Base-by-base conservation (phyloP, 805 yeast species). In the Nakazawaea holstii region DNA sequence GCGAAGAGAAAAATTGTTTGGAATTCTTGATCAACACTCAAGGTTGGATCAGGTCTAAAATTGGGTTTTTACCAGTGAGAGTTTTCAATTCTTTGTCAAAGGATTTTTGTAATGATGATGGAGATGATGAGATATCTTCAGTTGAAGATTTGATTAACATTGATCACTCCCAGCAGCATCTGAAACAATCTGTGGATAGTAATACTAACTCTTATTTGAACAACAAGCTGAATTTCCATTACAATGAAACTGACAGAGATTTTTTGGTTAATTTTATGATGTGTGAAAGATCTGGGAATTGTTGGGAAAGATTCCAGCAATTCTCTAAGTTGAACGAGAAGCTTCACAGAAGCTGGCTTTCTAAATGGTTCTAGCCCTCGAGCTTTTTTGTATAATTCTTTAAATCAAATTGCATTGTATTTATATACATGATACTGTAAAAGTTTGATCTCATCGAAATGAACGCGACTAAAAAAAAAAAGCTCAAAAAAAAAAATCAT, bases 281-380 rank as follows among this genome's bases (percentile, higher is more conserved):
- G 32, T 69, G 74, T 52, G 68, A 68, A 46, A 63, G 61, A 44
- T 41, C 45, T 32, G 60, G 67, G 53, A 63, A 61, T 46, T 69
- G 74, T 53, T 68, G 69, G 70, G 68, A 67, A 46, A 63, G 70
- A 48, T 68, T 69, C 60, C 66, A 63, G 48, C 62, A 61, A 46
- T 68, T 56, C 55, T 64, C 60, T 40, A 49, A 57, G 36, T 33
- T 67, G 32, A 64, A 66, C 50, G 58, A 56, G 36, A 52, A 59
- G 9, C 45, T 67, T 31, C 72, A 67, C 49, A 61, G 55, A 39
- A 54, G 53, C 13, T 67, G 72, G 70, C 54, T 53, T 20, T 41
- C 52, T 15, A 60, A 46, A 38, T 43, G 60, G 28, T 52, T 59
- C 35, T 45, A 20, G 35, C 13, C 9, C 20, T 6, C 4, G 10